These are phyloP conservation scores for Escovopsis sp. DNA, from an alignment of 2,329 filamentous ascomycete species.

Conservation along the genomic window DNA sequence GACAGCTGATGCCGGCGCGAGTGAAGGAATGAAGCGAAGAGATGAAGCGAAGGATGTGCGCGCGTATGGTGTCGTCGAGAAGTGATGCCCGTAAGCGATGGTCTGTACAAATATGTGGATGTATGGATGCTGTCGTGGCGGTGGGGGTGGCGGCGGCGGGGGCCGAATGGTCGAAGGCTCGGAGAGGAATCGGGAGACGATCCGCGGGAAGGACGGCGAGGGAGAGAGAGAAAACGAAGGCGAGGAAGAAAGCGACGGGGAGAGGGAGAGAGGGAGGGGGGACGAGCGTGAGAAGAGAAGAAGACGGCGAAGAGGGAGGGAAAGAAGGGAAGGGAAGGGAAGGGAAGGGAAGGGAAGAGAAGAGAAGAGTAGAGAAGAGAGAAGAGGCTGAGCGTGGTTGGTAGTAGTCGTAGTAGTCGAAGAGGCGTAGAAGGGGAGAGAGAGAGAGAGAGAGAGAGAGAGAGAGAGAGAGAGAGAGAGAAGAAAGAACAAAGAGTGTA, in stretches of 20 bases:
- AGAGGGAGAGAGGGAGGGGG: background rate
- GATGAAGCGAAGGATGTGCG: too few species aligned
- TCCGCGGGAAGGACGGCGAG: slow-evolving; percentile 2
- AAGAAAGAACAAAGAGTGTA: background rate
- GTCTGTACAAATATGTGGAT: too few species aligned
- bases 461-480: background rate
- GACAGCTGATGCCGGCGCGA: too few species aligned
- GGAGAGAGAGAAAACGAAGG: slow-evolving; percentile 2
- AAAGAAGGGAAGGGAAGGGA: background rate
- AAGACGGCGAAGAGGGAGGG: background rate
- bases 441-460: background rate
- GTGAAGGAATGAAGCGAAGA: too few species aligned
- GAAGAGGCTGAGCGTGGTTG: background rate
- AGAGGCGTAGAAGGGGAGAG: background rate
- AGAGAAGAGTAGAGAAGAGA: slow-evolving; percentile 1
- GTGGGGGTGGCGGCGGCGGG: too few species aligned
- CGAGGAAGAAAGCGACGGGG: slow-evolving; percentile 2
- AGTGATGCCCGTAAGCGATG: too few species aligned
- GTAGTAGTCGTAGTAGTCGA: background rate
- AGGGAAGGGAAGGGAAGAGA: background rate
- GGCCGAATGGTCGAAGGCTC: too few species aligned
- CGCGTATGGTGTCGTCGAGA: too few species aligned
- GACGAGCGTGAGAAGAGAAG: background rate
- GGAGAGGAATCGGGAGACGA: too few species aligned
- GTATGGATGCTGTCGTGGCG: too few species aligned